Evolutionary conservation across 345 rosid genomes (phyloP).

Genomic region (Mangifera indica): DNA sequence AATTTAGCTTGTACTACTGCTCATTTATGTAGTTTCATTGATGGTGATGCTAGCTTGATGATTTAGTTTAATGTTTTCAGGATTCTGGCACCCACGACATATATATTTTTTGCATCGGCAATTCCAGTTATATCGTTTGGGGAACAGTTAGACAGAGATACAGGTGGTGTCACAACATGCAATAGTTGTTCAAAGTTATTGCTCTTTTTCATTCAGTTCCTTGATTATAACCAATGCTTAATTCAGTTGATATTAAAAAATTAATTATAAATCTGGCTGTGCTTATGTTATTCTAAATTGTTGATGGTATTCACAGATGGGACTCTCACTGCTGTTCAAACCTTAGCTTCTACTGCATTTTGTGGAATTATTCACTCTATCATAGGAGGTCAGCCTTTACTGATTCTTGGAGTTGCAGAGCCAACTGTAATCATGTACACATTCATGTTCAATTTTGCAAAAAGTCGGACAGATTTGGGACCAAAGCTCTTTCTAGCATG

Average conservation of each 20-base stretch:
- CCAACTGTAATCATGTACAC: conserved; percentile 98
- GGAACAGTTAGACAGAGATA: conserved; percentile 84
- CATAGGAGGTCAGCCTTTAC: conserved; percentile 84
- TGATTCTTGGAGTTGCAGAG: conserved; percentile 97
- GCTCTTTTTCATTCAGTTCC: not conserved
- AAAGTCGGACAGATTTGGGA: conserved; percentile 75
- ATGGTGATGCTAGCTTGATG: not conserved
- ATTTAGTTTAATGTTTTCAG: conserved; percentile 32
- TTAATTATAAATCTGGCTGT: not conserved
- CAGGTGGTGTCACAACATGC: conserved; percentile 45
- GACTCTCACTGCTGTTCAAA: conserved; percentile 83
- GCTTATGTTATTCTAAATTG: not conserved
- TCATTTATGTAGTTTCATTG: not conserved
- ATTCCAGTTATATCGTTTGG: conserved; percentile 94
- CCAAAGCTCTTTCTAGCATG: conserved; percentile 80
- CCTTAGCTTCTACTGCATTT: conserved; percentile 86
- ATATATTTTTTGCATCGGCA: conserved; percentile 94
- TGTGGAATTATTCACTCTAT: conserved; percentile 88
- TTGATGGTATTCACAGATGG: conserved; percentile 55
- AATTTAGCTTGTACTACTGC: not conserved
- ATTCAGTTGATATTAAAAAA: not conserved
- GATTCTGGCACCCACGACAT: conserved; percentile 95
- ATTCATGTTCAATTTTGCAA: conserved; percentile 88
- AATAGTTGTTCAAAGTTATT: not conserved
- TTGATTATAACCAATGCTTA: not conserved